These are phyloP conservation scores for Tricholoma saponaceum DNA, from an alignment of 768 basidiomycete genomes.

Conservation along the genomic window DNA sequence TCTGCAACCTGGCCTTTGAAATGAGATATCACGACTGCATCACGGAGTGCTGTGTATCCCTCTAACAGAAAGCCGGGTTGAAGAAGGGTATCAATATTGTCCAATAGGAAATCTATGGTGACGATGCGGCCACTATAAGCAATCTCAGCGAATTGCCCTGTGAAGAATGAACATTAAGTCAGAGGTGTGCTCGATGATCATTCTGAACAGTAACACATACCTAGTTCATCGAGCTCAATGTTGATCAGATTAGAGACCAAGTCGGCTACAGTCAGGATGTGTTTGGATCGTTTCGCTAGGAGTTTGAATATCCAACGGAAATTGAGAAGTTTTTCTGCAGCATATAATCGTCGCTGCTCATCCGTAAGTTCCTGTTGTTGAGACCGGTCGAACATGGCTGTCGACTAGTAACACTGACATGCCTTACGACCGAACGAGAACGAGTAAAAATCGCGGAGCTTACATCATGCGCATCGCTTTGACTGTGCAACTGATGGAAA, in stretches of 20 bases:
- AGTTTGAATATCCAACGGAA: conserved; percentile 53
- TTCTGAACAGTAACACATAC: conserved; percentile 19
- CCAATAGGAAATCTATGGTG: conserved; percentile 39
- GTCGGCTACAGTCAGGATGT: conserved; percentile 37
- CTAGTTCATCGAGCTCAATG: conserved; percentile 39
- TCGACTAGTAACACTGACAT: too few species aligned
- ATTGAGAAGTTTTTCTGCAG: conserved; percentile 47
- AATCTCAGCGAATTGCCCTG: conserved; percentile 55
- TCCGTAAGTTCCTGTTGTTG: conserved; percentile 24
- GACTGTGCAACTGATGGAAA: too few species aligned
- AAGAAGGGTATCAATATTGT: conserved; percentile 33
- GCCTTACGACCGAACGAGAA: too few species aligned
- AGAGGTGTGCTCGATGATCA: neutral
- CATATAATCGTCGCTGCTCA: conserved; percentile 45
- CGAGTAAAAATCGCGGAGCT: neutral
- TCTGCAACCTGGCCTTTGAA: conserved; percentile 40
- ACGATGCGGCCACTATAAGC: conserved; percentile 35
- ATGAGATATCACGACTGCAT: conserved; percentile 28
- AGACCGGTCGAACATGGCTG: neutral
- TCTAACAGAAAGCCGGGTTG: conserved; percentile 47
- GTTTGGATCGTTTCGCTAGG: conserved; percentile 40
- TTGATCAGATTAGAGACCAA: conserved; percentile 33
- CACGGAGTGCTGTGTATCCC: conserved; percentile 36
- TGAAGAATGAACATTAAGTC: neutral
- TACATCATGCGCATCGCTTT: too few species aligned